These are phyloP conservation scores for Aspergillus indologenus DNA, from an alignment of 495 filamentous ascomycete genomes.

Conservation along the genomic window DNA sequence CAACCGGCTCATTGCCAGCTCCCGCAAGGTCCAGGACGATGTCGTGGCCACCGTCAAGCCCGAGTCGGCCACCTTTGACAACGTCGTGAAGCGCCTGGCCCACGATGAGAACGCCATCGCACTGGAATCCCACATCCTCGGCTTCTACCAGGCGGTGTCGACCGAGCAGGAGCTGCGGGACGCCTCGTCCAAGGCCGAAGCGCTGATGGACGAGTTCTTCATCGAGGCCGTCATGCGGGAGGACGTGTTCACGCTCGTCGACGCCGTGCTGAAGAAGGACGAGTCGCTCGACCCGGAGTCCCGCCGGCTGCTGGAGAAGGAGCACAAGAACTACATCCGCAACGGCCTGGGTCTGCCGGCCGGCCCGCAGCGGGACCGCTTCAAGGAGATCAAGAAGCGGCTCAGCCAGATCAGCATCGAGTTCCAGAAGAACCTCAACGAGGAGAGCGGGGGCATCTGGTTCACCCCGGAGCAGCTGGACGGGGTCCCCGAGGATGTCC, in stretches of 20 bases:
- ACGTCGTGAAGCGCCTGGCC: constrained; percentile 60
- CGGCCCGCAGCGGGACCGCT: constrained; percentile 59
- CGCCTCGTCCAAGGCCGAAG: constrained; percentile 65
- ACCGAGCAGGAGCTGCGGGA: constrained; percentile 65
- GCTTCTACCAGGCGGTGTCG: constrained; percentile 81
- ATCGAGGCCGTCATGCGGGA: constrained; percentile 68
- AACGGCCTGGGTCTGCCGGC: constrained; percentile 62
- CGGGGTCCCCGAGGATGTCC: constrained; percentile 61
- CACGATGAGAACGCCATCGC: constrained; percentile 64
- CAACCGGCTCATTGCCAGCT: constrained; percentile 66
- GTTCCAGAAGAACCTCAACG: constrained; percentile 69
- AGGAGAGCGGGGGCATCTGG: constrained; percentile 67
- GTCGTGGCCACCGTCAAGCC: constrained; percentile 66
- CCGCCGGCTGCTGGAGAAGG: constrained; percentile 62
- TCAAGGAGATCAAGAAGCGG: constrained; percentile 72
- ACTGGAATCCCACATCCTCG: constrained; percentile 58
- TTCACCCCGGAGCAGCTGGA: constrained; percentile 59
- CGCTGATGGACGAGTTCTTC: constrained; percentile 63
- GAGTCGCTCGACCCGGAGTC: constrained; percentile 64
- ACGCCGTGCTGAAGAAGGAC: constrained; percentile 56
- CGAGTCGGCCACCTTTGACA: constrained; percentile 63
- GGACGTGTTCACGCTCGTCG: constrained; percentile 62
- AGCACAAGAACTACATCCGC: constrained; percentile 62
- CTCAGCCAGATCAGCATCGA: constrained; percentile 61
- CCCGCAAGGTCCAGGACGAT: constrained; percentile 67